Percentiles rank a stretch among this genome's conserved stretches.
Conservation (phyloP, 2,329 filamentous ascomycete genomes). For the Colletotrichum liriopes region DNA sequence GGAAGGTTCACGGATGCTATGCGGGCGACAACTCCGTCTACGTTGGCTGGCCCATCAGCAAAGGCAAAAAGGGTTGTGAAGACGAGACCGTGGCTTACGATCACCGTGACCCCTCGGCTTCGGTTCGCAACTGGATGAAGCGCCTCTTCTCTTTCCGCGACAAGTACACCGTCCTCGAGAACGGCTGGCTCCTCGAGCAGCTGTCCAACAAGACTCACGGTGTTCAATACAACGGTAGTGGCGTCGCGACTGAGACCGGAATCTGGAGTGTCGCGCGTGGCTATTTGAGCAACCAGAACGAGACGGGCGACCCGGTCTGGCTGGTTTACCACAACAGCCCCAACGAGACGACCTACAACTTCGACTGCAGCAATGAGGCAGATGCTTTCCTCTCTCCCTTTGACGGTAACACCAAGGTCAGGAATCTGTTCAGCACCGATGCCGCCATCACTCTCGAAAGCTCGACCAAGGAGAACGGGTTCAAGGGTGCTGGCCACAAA, state of each 20-base stretch:
- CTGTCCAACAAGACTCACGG: slow-evolving; percentile 71
- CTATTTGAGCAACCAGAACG: slow-evolving; percentile 67
- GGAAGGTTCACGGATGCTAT: slow-evolving; percentile 78
- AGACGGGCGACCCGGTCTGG: slow-evolving; percentile 65
- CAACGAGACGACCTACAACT: slow-evolving; percentile 66
- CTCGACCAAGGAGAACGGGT: slow-evolving; percentile 61
- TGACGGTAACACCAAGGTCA: slow-evolving; percentile 67
- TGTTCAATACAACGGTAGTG: slow-evolving; percentile 66
- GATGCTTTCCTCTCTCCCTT: slow-evolving; percentile 72
- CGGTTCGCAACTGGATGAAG: slow-evolving; percentile 73
- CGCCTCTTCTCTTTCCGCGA: slow-evolving; percentile 73
- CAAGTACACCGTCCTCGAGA: slow-evolving; percentile 71
- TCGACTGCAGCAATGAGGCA: slow-evolving; percentile 66
- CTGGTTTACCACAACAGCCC: slow-evolving; percentile 67
- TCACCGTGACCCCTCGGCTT: slow-evolving; percentile 74
- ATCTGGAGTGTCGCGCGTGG: slow-evolving; percentile 74
- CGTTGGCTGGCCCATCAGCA: slow-evolving; percentile 70
- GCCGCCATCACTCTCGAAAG: slow-evolving; percentile 67
- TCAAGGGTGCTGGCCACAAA: slow-evolving; percentile 61
- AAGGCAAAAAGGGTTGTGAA: slow-evolving; percentile 68
- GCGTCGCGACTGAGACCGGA: slow-evolving; percentile 68
- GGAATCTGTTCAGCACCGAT: slow-evolving; percentile 75
- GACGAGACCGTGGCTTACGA: slow-evolving; percentile 72
- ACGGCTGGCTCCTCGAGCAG: slow-evolving; percentile 69
- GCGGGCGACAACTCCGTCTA: slow-evolving; percentile 70